phyloP scores from a whole-genome alignment of 305 asterid species.

The Solanum hybrid region DNA sequence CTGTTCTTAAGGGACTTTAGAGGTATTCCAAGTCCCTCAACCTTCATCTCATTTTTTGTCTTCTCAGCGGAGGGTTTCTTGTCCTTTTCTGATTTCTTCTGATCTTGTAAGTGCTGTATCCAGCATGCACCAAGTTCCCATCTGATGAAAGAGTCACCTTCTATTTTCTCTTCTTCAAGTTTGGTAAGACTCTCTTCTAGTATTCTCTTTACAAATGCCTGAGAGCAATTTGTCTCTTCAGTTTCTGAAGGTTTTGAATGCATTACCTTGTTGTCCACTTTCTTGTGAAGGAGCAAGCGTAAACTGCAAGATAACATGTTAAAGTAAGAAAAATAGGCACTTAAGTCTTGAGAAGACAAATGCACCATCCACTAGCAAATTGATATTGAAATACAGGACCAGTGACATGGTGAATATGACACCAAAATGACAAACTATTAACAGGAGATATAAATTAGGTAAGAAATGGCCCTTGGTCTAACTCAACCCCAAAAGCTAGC shows the following conservation, averaged over 20 bases:
- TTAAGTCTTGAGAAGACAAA: not conserved
- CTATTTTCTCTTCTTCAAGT: constrained; percentile 64
- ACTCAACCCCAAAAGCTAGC: not conserved
- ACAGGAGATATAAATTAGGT: not conserved
- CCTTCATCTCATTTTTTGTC: constrained; percentile 77
- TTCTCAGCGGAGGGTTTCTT: constrained; percentile 63
- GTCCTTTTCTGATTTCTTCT: constrained; percentile 86
- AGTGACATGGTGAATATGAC: not conserved
- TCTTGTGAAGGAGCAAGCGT: constrained; percentile 55
- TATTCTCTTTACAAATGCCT: constrained; percentile 61
- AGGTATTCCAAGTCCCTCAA: constrained; percentile 93
- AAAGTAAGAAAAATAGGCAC: not conserved
- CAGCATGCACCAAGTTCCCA: constrained; percentile 99
- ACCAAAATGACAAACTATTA: not conserved
- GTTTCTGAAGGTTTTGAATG: constrained; percentile 37
- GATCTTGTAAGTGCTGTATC: constrained; percentile 96
- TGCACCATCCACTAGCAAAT: not conserved
- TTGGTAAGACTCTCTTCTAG: constrained; percentile 72
- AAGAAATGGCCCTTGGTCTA: not conserved
- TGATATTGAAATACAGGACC: not conserved
- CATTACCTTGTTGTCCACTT: constrained; percentile 29
- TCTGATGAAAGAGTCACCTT: constrained; percentile 58
- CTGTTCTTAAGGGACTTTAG: constrained; percentile 78
- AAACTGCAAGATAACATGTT: not conserved
- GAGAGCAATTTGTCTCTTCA: constrained; percentile 50